Base-by-base conservation (phyloP, 345 rosid genomes). In the Anacardium occidentale region DNA sequence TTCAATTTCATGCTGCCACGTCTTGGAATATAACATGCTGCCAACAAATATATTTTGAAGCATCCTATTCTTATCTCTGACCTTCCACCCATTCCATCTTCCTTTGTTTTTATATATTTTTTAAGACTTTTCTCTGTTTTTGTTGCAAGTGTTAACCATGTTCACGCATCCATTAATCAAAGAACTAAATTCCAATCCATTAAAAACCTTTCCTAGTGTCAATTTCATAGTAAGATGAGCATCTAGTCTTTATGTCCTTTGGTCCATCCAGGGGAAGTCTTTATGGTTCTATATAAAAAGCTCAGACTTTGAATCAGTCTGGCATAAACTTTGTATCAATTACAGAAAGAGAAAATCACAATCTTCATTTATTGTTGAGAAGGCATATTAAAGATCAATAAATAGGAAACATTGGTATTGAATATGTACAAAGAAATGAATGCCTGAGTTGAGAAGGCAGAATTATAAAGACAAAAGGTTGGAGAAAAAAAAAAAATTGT, bases 391-490 rank as follows among this genome's bases (percentile, higher is more conserved):
- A 42, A 42, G 72, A 54, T 40, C 25, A 44, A 57, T 56, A 40
- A 56, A 37, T 9, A 1, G 40, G 72, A 25, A 64, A 64, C 53
- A 50, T 52, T 20, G 56, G 42, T 61, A 1, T 50, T 44, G 10
- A 45, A 64, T 71, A 70, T 70, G 74, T 75, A 63, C 74, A 75
- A 55, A 55, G 17, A 60, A 65, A 70, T 58, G 56, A 56, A 56
- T 45, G 29, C 51, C 15, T 22, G 61, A n/a, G 1, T 29, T 29
- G n/a, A n/a, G 14, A 68, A 77, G 53, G 54, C 54, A 56, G 57
- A 69, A 69, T 15, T 29, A 34, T 62, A 51, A 53, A 75, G 34
- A 55, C 24, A 14, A 3, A 3, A 44, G 34, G 74, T 45, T 18
- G 45, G 37, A 51, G 37, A 26, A n/a, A 25, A 20, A 53, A 66